Percentiles rank a stretch among this genome's conserved stretches.
phyloP scores from a whole-genome alignment of 2,329 filamentous ascomycete genomes.

The Phaeophleospora eucalypticola region DNA sequence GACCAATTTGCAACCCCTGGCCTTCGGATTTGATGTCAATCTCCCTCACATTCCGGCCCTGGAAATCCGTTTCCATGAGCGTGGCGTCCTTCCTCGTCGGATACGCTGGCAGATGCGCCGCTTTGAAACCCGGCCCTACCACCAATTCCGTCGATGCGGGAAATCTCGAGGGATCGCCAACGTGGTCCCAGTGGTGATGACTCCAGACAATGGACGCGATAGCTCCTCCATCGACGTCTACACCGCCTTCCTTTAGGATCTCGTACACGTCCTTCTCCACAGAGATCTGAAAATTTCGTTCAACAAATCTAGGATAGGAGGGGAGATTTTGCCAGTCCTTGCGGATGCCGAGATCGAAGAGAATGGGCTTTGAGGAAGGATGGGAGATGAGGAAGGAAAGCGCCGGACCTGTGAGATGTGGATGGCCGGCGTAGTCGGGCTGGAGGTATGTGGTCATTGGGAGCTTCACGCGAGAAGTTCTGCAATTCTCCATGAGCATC shows the following conservation, averaged over 20 bases:
- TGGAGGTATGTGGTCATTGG: slow-evolving; percentile 34
- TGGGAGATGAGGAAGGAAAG: slow-evolving; percentile 50
- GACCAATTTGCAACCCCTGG: slow-evolving; percentile 40
- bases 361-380: slow-evolving; percentile 36
- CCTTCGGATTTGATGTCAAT: slow-evolving; percentile 34
- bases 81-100: slow-evolving; percentile 39
- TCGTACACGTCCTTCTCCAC: slow-evolving; percentile 43
- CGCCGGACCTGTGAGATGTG: slow-evolving; percentile 37
- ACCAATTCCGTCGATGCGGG: slow-evolving; percentile 41
- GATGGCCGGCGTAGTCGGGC: slow-evolving; percentile 38
- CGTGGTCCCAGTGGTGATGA: slow-evolving; percentile 37
- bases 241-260: slow-evolving; percentile 38
- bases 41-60: slow-evolving; percentile 36
- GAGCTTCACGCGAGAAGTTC: slow-evolving; percentile 32
- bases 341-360: slow-evolving; percentile 47
- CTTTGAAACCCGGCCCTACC: slow-evolving; percentile 47
- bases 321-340: slow-evolving; percentile 45
- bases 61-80: slow-evolving; percentile 41
- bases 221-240: slow-evolving; percentile 36
- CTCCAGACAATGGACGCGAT: slow-evolving; percentile 33
- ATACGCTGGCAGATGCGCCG: slow-evolving; percentile 42
- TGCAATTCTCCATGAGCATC: slow-evolving; percentile 12
- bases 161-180: slow-evolving; percentile 42
- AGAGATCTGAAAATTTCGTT: slow-evolving; percentile 34
- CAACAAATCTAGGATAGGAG: slow-evolving; percentile 29